Evolutionary conservation across 192 early-diverging fungal species (phyloP).

Genomic region (Coemansia nantahalensis): DNA sequence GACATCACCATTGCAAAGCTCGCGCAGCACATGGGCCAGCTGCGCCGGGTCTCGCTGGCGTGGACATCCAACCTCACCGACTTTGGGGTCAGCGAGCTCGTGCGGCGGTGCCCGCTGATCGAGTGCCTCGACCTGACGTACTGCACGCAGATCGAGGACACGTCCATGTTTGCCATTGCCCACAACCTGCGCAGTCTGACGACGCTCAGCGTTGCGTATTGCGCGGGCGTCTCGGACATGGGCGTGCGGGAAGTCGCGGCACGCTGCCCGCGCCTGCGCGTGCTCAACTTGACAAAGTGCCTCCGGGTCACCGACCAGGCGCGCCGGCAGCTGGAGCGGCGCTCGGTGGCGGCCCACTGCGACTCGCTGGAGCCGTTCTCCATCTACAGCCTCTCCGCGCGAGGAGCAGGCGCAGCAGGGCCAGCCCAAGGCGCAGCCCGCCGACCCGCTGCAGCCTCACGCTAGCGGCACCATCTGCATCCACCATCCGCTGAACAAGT

Average conservation of each 20-base stretch:
- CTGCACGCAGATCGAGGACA: conserved; percentile 56
- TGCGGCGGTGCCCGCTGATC: conserved; percentile 49
- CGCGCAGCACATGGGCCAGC: conserved; percentile 42
- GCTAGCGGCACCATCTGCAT: too few relatives aligned
- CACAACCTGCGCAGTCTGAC: conserved; percentile 24
- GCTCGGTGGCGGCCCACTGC: conserved; percentile 11
- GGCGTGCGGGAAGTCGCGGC: conserved; percentile 46
- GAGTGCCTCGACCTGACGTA: conserved; percentile 57
- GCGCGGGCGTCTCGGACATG: conserved; percentile 50
- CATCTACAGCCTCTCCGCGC: conserved; percentile 10
- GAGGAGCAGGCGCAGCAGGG: background rate
- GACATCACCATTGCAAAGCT: conserved; percentile 61
- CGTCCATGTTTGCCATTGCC: conserved; percentile 53
- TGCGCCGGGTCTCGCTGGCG: conserved; percentile 54
- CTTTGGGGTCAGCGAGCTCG: conserved; percentile 58
- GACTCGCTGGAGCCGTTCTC: conserved; percentile 38
- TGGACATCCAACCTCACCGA: conserved; percentile 58
- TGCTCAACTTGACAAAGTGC: conserved; percentile 55
- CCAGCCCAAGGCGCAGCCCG: background rate
- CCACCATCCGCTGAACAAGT: too few relatives aligned
- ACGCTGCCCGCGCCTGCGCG: conserved; percentile 23
- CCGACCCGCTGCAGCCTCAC: too few relatives aligned
- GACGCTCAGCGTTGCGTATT: conserved; percentile 55
- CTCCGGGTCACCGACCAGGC: conserved; percentile 28
- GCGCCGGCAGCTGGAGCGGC: conserved; percentile 11